These are phyloP conservation scores for Tuber melanosporum DNA, from an alignment of 495 filamentous ascomycete genomes.

Conservation along the genomic window DNA sequence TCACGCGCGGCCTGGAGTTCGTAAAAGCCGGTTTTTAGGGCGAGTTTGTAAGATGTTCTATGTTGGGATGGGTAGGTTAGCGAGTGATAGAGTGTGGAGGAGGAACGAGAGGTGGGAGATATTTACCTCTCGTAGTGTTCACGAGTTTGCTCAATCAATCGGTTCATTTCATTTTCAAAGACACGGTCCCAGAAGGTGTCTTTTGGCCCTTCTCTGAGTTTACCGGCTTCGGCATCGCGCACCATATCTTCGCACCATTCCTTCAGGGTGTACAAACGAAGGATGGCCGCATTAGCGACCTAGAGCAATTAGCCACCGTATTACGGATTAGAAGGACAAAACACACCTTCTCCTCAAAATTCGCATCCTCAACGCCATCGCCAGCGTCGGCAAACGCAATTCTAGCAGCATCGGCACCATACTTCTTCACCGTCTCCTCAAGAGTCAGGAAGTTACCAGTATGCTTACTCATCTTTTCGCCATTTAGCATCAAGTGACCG, in stretches of 20 bases:
- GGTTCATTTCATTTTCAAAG: constrained; percentile 90
- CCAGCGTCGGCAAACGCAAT: constrained; percentile 92
- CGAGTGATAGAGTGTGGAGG: neutral
- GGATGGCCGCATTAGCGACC: neutral
- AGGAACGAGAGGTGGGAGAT: neutral
- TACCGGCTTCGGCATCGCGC: constrained; percentile 53
- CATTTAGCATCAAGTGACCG: constrained; percentile 87
- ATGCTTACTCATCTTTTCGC: constrained; percentile 94
- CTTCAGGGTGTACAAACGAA: constrained; percentile 58
- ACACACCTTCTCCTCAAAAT: constrained; percentile 92
- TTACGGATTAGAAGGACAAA: constrained; percentile 71
- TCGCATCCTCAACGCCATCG: constrained; percentile 90
- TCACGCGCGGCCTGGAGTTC: constrained; percentile 82
- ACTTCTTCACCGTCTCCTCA: constrained; percentile 78
- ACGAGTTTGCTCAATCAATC: constrained; percentile 65
- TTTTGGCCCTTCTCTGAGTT: constrained; percentile 64
- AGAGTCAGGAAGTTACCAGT: constrained; percentile 95
- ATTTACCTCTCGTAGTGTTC: constrained; percentile 66
- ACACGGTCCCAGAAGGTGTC: constrained; percentile 78
- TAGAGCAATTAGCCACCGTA: constrained; percentile 48
- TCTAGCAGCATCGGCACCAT: constrained; percentile 84
- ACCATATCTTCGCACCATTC: constrained; percentile 87
- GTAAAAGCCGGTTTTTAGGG: constrained; percentile 83
- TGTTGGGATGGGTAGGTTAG: constrained; percentile 38
- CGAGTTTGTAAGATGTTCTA: constrained; percentile 75